Evolutionary conservation across 2,329 filamentous ascomycete genomes (phyloP).

Genomic region (Aspergillus amoenus): DNA sequence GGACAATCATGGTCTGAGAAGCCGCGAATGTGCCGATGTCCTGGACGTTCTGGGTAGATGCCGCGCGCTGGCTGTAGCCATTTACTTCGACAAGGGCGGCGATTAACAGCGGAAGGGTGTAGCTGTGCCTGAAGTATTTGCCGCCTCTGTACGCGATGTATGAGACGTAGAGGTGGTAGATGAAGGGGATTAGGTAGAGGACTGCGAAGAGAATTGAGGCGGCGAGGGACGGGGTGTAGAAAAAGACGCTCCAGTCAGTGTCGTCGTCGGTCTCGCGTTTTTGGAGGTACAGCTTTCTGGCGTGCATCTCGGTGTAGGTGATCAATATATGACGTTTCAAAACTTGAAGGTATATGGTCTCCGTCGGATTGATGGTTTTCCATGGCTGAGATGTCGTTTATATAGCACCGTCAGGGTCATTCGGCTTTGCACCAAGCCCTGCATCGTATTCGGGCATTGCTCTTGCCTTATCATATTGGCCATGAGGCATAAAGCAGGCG

Average conservation of each 20-base stretch:
- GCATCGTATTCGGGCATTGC: too few species aligned
- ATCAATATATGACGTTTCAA: too few species aligned
- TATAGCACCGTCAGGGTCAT: too few species aligned
- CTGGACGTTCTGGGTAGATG: conserved; percentile 22
- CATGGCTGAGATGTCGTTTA: too few species aligned
- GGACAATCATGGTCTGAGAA: conserved; percentile 45
- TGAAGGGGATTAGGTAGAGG: conserved; percentile 42
- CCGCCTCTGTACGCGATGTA: conserved; percentile 42
- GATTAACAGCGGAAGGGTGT: conserved; percentile 46
- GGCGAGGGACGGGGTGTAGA: conserved; percentile 46
- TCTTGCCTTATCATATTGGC: too few species aligned
- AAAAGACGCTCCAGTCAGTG: conserved; percentile 34
- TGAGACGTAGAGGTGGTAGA: conserved; percentile 43
- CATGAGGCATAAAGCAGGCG: too few species aligned
- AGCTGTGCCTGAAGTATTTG: conserved; percentile 27
- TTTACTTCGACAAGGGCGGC: conserved; percentile 45
- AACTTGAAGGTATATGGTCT: too few species aligned
- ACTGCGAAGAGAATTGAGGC: conserved; percentile 45
- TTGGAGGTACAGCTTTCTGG: neutral
- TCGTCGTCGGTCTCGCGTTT: neutral
- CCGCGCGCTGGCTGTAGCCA: conserved; percentile 44
- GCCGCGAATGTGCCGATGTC: conserved; percentile 42
- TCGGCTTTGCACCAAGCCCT: too few species aligned
- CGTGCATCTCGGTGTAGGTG: neutral
- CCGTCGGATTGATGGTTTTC: neutral